Conservation (phyloP, 2,329 filamentous ascomycete species). For the Stachybotrys echinatus region DNA sequence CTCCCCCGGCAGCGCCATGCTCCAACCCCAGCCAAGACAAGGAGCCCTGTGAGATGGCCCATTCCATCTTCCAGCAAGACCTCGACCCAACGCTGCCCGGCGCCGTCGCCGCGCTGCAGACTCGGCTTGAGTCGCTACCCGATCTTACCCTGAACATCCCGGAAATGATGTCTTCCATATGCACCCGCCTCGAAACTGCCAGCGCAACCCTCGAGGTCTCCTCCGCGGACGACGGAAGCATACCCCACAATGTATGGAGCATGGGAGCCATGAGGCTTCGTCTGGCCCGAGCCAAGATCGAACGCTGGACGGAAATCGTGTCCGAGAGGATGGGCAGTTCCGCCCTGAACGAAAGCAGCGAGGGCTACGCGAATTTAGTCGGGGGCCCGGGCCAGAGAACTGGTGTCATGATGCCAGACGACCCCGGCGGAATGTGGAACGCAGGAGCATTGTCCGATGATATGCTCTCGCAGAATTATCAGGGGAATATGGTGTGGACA, state of each 20-base stretch:
- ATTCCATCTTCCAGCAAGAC: conserved; percentile 18
- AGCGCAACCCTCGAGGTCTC: conserved; percentile 28
- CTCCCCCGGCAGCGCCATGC: neutral
- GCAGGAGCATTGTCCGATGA: conserved; percentile 16
- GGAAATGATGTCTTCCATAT: conserved; percentile 34
- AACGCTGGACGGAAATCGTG: conserved; percentile 41
- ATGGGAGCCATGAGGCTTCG: conserved; percentile 41
- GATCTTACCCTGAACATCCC: conserved; percentile 40
- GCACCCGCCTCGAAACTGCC: conserved; percentile 36
- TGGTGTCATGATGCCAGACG: conserved; percentile 1
- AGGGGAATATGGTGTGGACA: conserved; percentile 20
- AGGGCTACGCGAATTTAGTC: conserved; percentile 7
- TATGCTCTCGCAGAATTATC: conserved; percentile 17
- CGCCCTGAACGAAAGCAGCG: conserved; percentile 10
- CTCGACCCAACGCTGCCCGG: conserved; percentile 32
- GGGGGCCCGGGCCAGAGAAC: conserved; percentile 8
- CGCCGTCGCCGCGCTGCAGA: conserved; percentile 34
- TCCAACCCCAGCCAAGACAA: conserved; percentile 9
- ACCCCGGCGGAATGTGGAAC: conserved; percentile 4
- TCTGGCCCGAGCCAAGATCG: conserved; percentile 39
- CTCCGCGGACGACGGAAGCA: conserved; percentile 22
- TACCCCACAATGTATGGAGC: conserved; percentile 42
- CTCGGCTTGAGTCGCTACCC: conserved; percentile 36
- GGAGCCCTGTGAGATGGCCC: conserved; percentile 7
- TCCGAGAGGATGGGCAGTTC: conserved; percentile 25